phyloP scores from a whole-genome alignment of 164 flowering plant species.

The grape (Vitis vinifera) region DNA sequence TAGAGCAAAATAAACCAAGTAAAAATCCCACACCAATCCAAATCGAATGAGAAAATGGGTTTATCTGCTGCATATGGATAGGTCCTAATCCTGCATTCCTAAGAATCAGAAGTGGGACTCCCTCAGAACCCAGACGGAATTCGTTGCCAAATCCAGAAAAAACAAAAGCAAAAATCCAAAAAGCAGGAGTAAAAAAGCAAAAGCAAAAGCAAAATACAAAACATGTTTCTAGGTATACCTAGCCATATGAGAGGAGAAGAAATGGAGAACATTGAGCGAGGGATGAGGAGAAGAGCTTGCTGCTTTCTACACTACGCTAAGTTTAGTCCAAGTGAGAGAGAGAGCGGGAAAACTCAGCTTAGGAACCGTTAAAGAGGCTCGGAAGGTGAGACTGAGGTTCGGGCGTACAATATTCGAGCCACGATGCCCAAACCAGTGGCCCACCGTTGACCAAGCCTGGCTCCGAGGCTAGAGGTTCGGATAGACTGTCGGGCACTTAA shows the following conservation, averaged over 20 bases:
- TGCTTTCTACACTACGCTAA: slow-evolving; percentile 13
- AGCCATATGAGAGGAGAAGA: neutral
- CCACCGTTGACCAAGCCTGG: slow-evolving; percentile 16
- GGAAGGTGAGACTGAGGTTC: slow-evolving; percentile 11
- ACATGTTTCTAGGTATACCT: too few relatives aligned
- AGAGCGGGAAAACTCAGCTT: slow-evolving; percentile 33
- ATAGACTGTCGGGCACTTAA: neutral
- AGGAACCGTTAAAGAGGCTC: slow-evolving; percentile 16
- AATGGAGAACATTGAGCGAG: neutral
- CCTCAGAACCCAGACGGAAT: too few relatives aligned
- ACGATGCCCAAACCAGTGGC: neutral
- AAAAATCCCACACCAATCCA: too few relatives aligned
- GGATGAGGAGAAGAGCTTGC: neutral
- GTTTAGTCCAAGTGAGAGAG: slow-evolving; percentile 4
- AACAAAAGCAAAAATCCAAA: too few relatives aligned
- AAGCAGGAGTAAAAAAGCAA: too few relatives aligned
- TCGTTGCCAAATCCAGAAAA: too few relatives aligned
- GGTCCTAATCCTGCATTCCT: too few relatives aligned
- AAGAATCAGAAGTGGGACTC: too few relatives aligned
- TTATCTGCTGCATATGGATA: too few relatives aligned
- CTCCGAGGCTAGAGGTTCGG: slow-evolving; percentile 6
- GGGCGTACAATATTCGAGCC: neutral
- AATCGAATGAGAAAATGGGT: too few relatives aligned
- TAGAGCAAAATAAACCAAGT: too few relatives aligned
- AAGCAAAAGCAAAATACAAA: too few relatives aligned